Conservation (phyloP, 2,329 filamentous ascomycete genomes). For the Pyricularia sp. region DNA sequence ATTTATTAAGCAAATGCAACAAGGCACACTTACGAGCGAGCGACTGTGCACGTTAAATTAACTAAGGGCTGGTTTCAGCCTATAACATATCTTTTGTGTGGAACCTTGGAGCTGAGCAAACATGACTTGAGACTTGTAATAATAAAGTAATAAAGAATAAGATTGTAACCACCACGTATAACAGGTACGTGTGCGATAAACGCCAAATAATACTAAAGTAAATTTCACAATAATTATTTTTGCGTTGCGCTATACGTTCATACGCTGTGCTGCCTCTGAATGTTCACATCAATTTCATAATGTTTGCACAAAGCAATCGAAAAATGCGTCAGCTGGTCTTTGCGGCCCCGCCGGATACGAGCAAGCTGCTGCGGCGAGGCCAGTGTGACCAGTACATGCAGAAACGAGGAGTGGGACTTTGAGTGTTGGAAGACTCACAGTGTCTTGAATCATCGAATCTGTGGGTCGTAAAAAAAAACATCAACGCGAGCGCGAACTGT, state of each 20-base stretch:
- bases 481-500: not conserved
- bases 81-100: too few relatives aligned
- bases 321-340: constrained; percentile 2
- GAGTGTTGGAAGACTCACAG: not conserved
- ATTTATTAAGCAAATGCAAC: not conserved
- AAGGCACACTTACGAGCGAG: not conserved
- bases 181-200: not conserved
- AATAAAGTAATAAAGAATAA: not conserved
- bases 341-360: constrained; percentile 2
- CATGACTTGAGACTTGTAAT: not conserved
- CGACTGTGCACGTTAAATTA: not conserved
- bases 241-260: not conserved
- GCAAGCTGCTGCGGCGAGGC: not conserved
- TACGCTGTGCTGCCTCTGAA: not conserved
- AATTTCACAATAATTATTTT: not conserved
- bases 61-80: too few relatives aligned
- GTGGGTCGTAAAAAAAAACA: too few relatives aligned
- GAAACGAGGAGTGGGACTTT: not conserved
- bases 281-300: not conserved
- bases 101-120: not conserved
- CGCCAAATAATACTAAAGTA: not conserved
- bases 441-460: not conserved
- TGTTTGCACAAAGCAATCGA: not conserved
- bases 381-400: constrained; percentile 4
- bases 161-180: not conserved